These are phyloP conservation scores for Naumovozyma castellii DNA, from an alignment of 805 yeast genomes.

Conservation along the genomic window DNA sequence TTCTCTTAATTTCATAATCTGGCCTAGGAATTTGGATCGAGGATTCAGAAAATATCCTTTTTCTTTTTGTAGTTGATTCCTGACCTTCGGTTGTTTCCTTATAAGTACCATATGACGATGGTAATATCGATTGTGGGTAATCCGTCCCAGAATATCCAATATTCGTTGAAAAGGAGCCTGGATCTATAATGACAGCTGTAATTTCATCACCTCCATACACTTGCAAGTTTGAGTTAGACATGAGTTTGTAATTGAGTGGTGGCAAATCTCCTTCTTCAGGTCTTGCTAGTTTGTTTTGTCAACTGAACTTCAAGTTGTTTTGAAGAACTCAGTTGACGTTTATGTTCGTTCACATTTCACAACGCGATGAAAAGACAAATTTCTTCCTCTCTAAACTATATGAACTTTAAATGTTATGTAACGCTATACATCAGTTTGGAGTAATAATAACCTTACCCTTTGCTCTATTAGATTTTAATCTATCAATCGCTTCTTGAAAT, in stretches of 20 bases:
- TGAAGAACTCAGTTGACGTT: too few relatives aligned
- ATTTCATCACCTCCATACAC: constrained; percentile 67
- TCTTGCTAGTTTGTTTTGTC: too few relatives aligned
- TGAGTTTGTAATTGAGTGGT: too few relatives aligned
- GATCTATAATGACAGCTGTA: constrained; percentile 82
- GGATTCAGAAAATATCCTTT: constrained; percentile 31
- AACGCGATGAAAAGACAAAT: too few relatives aligned
- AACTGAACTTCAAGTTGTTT: too few relatives aligned
- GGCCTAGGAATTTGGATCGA: constrained; percentile 43
- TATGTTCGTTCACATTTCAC: too few relatives aligned
- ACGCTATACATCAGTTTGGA: too few relatives aligned
- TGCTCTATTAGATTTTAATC: constrained; percentile 38
- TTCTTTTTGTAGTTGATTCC: constrained; percentile 15
- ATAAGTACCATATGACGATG: constrained; percentile 51
- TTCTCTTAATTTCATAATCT: constrained; percentile 44
- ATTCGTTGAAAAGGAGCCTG: constrained; percentile 76
- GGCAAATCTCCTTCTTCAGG: too few relatives aligned
- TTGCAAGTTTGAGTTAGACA: constrained; percentile 38
- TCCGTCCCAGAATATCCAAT: constrained; percentile 93
- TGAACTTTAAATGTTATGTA: too few relatives aligned
- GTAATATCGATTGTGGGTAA: constrained; percentile 63
- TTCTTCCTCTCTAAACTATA: too few relatives aligned
- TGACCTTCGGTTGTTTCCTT: constrained; percentile 13
- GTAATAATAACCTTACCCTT: constrained; percentile 58
- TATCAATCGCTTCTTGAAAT: constrained; percentile 41